Conservation (phyloP, 768 basidiomycete genomes). For the Suillus occidentalis region DNA sequence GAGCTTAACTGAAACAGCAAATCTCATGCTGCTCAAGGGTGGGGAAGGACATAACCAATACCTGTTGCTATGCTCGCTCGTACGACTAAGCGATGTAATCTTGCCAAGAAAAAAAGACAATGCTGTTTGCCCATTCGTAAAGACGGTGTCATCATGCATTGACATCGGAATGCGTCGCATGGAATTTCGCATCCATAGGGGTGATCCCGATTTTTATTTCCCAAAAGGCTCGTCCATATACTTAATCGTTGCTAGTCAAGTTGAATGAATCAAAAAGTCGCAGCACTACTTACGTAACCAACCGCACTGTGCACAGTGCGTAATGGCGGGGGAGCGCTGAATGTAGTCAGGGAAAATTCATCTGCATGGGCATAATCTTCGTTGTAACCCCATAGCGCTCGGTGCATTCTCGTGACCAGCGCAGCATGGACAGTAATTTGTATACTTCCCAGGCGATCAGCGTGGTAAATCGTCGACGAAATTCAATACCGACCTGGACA, state of each 20-base stretch:
- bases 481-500: background rate
- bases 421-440: background rate
- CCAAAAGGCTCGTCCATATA: background rate
- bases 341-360: background rate
- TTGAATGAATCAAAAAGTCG: background rate
- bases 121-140: background rate
- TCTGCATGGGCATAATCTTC: background rate
- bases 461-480: background rate
- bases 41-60: background rate
- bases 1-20: background rate
- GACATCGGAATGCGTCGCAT: background rate
- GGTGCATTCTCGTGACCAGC: conserved; percentile 1
- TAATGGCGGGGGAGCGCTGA: background rate
- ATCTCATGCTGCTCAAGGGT: background rate
- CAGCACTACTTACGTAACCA: background rate
- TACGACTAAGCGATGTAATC: background rate
- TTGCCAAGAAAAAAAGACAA: background rate
- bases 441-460: background rate
- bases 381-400: background rate
- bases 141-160: background rate
- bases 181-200: background rate
- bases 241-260: background rate
- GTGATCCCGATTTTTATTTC: background rate
- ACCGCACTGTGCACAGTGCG: background rate
- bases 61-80: background rate